A percentile compares a stretch with the other conserved stretches of the same genome.
phyloP scores from a whole-genome alignment of 1,284 basidiomycete species.

The Ganoderma sp. region DNA sequence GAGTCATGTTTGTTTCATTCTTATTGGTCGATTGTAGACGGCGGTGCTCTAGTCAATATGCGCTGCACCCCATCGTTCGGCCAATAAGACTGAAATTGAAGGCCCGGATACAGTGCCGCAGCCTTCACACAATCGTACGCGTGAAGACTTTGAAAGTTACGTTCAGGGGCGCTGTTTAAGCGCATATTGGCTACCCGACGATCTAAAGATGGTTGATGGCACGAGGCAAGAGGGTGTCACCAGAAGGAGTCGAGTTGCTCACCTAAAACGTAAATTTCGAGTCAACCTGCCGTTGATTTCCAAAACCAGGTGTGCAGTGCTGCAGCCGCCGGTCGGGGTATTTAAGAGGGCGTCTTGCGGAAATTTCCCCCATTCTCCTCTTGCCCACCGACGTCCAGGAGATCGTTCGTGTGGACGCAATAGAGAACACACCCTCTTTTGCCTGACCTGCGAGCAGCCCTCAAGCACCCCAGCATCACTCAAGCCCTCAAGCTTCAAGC shows the following conservation, averaged over 20 bases:
- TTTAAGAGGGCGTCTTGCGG: conserved; percentile 26
- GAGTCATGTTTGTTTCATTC: too few species aligned
- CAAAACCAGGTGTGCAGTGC: conserved; percentile 19
- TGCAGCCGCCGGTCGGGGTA: conserved; percentile 14
- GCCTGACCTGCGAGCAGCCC: conserved; percentile 13
- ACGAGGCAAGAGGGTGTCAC: not conserved
- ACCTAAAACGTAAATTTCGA: conserved; percentile 19
- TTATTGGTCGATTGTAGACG: too few species aligned
- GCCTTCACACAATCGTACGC: too few species aligned
- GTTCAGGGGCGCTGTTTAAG: not conserved
- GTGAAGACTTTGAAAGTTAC: too few species aligned
- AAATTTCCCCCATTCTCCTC: conserved; percentile 20
- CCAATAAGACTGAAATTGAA: too few species aligned
- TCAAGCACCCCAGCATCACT: not conserved
- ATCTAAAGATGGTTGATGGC: too few species aligned
- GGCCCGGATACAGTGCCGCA: too few species aligned
- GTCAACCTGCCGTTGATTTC: conserved; percentile 26
- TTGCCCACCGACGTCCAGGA: conserved; percentile 31
- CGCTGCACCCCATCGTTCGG: too few species aligned
- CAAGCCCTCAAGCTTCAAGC: not conserved
- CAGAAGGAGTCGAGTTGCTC: conserved; percentile 22
- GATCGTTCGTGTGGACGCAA: conserved; percentile 26
- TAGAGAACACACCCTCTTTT: conserved; percentile 29
- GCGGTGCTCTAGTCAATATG: too few species aligned
- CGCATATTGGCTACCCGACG: not conserved